Percentiles rank a stretch among this genome's conserved stretches.
phyloP scores from a whole-genome alignment of 495 filamentous ascomycete species.

The Penicillium pancosmium region DNA sequence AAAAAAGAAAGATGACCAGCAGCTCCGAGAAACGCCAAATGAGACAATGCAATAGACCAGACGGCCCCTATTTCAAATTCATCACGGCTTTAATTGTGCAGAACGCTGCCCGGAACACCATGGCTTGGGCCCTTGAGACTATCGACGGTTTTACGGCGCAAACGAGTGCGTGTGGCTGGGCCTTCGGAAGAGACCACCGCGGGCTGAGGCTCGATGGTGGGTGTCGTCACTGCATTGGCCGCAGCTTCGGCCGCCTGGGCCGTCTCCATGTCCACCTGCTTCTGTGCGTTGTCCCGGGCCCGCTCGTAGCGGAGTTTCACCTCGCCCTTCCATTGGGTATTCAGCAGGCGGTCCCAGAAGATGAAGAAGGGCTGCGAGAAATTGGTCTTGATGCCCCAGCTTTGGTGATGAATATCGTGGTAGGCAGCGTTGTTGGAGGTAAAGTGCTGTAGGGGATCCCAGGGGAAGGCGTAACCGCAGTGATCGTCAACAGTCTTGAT shows the following conservation, averaged over 20 bases:
- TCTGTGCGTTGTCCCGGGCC: slow-evolving; percentile 44
- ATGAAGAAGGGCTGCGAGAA: slow-evolving; percentile 57
- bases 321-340: slow-evolving; percentile 51
- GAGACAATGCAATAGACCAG: slow-evolving; percentile 21
- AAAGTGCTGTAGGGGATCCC: slow-evolving; percentile 88
- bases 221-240: not conserved
- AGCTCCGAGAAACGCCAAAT: slow-evolving; percentile 29
- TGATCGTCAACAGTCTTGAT: slow-evolving; percentile 98
- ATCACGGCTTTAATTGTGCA: slow-evolving; percentile 34
- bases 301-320: slow-evolving; percentile 50
- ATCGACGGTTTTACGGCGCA: slow-evolving; percentile 47
- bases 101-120: slow-evolving; percentile 43
- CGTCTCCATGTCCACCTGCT: slow-evolving; percentile 38
- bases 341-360: slow-evolving; percentile 54
- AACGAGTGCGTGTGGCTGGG: slow-evolving; percentile 35
- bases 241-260: slow-evolving; percentile 16
- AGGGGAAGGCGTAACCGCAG: slow-evolving; percentile 93
- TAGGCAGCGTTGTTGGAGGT: slow-evolving; percentile 93
- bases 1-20: slow-evolving; percentile 37
- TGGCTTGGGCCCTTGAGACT: slow-evolving; percentile 46
- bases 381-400: slow-evolving; percentile 87
- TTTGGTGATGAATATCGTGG: slow-evolving; percentile 98
- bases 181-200: slow-evolving; percentile 35
- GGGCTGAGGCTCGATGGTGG: slow-evolving; percentile 22
- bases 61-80: slow-evolving; percentile 18